Conservation (phyloP, 257 asterid species). For the Parsonsia alboflavescens region DNA sequence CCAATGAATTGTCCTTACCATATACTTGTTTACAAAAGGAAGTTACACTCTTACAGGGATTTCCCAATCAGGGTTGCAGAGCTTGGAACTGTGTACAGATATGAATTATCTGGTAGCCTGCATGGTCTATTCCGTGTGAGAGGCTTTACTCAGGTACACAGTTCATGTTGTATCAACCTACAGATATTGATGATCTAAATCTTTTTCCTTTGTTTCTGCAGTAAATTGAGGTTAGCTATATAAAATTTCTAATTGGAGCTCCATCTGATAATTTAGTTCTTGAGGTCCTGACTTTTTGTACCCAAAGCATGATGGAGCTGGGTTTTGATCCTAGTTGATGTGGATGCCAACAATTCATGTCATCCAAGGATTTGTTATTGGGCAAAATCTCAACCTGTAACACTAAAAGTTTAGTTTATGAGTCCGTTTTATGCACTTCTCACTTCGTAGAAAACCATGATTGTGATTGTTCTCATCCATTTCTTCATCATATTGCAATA, state of each 20-base stretch:
- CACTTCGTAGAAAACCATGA: not conserved
- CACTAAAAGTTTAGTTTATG: not conserved
- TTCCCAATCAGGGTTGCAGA: slow-evolving; percentile 96
- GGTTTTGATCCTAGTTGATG: not conserved
- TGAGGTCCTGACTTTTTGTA: not conserved
- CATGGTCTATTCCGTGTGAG: slow-evolving; percentile 97
- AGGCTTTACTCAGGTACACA: slow-evolving; percentile 90
- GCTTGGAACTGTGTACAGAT: slow-evolving; percentile 95
- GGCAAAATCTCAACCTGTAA: not conserved
- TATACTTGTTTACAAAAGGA: slow-evolving; percentile 75
- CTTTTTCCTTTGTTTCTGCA: not conserved
- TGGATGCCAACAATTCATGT: not conserved
- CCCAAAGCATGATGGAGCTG: not conserved
- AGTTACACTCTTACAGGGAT: slow-evolving; percentile 75
- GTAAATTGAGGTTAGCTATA: not conserved
- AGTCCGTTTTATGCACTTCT: not conserved
- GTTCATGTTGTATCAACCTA: not conserved
- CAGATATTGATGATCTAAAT: not conserved
- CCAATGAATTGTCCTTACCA: slow-evolving; percentile 99
- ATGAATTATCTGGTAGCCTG: slow-evolving; percentile 92
- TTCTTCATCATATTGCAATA: not conserved
- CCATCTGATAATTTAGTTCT: not conserved
- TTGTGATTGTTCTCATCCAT: not conserved
- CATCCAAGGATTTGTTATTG: not conserved
- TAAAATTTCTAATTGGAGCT: not conserved